These are phyloP conservation scores for Linderniella brevidens DNA, from an alignment of 257 asterid species.

Conservation along the genomic window DNA sequence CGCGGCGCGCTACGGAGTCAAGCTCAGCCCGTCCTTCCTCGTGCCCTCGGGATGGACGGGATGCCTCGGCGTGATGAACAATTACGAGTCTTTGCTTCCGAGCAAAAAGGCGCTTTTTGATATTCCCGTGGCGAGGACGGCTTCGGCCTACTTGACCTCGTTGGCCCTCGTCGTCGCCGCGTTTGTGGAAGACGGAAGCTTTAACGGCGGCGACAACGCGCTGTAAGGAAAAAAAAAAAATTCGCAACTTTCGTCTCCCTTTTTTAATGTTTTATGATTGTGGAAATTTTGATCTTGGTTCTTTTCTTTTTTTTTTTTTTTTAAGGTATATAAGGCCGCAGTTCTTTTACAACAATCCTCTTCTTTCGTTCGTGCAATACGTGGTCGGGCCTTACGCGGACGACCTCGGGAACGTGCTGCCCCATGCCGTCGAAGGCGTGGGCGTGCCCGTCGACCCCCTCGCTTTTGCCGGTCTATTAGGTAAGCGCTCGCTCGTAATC, in stretches of 20 bases:
- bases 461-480: slow-evolving; percentile 88
- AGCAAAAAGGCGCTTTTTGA: slow-evolving; percentile 77
- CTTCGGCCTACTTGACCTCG: slow-evolving; percentile 72
- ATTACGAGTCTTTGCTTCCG: slow-evolving; percentile 72
- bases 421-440: slow-evolving; percentile 87
- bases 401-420: slow-evolving; percentile 78
- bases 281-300: no score
- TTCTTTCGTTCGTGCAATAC: slow-evolving; percentile 75
- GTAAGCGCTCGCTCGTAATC: slow-evolving; percentile 12
- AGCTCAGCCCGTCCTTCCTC: slow-evolving; percentile 90
- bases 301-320: no score
- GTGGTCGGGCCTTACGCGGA: slow-evolving; percentile 80
- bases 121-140: slow-evolving; percentile 78
- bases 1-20: slow-evolving; percentile 66
- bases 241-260: no score
- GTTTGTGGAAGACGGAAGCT: slow-evolving; percentile 69
- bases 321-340: slow-evolving; percentile 86
- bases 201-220: slow-evolving; percentile 86
- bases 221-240: slow-evolving; percentile 25
- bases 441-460: slow-evolving; percentile 98
- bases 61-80: slow-evolving; percentile 78
- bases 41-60: slow-evolving; percentile 93
- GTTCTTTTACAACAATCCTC: slow-evolving; percentile 75
- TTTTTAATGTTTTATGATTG: no score
- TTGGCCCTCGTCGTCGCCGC: slow-evolving; percentile 53